Conservation (phyloP, 2,329 filamentous ascomycete genomes). For the Hymenoscyphus infarciens region DNA sequence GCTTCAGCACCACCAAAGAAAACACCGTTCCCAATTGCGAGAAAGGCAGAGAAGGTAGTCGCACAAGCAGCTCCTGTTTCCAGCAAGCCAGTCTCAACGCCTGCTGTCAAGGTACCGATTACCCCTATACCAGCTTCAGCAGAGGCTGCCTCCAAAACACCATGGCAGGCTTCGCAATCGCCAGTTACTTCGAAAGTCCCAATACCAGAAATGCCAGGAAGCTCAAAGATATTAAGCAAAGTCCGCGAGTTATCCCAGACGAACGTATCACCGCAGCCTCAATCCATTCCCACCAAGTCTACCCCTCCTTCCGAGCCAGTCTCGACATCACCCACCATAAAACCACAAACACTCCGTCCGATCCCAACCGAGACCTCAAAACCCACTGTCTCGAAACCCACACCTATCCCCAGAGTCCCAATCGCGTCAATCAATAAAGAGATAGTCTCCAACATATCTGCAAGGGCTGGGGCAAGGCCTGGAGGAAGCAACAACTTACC, state of each 20-base stretch:
- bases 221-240: constrained; percentile 24
- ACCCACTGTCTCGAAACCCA: constrained; percentile 8
- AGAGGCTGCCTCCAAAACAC: not conserved
- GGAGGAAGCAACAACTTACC: constrained; percentile 26
- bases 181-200: not conserved
- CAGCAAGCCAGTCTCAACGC: not conserved
- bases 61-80: not conserved
- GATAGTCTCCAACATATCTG: constrained; percentile 31
- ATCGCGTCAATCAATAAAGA: constrained; percentile 30
- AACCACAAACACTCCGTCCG: constrained; percentile 1
- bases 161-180: not conserved
- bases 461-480: constrained; percentile 29
- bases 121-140: not conserved
- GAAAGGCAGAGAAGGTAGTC: not conserved
- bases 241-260: constrained; percentile 20
- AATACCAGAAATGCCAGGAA: constrained; percentile 13
- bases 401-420: constrained; percentile 21
- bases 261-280: not conserved
- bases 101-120: not conserved
- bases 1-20: not conserved
- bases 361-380: not conserved
- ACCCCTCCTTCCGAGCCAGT: constrained; percentile 7
- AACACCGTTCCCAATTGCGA: not conserved
- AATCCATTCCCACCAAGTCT: not conserved
- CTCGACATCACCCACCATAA: not conserved